Evolutionary conservation across 768 basidiomycete genomes (phyloP).

Genomic region (Albatrellus ellisii): DNA sequence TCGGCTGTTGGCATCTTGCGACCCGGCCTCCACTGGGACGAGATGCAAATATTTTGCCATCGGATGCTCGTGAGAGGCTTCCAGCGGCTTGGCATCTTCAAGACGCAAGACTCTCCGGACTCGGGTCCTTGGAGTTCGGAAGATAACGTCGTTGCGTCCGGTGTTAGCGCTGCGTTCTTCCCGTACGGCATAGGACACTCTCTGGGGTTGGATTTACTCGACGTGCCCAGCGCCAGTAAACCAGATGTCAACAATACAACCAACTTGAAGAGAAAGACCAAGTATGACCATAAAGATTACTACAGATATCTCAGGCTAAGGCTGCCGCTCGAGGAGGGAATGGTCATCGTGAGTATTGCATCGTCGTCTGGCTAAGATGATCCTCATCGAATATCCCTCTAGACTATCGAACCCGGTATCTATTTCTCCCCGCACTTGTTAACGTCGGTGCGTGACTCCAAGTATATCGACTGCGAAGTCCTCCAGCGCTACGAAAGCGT

Average conservation of each 20-base stretch:
- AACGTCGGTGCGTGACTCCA: slow-evolving; percentile 45
- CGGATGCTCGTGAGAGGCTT: slow-evolving; percentile 72
- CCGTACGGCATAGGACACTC: slow-evolving; percentile 91
- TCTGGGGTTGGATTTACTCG: slow-evolving; percentile 90
- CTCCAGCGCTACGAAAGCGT: slow-evolving; percentile 64
- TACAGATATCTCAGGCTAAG: slow-evolving; percentile 75
- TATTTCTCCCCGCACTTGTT: slow-evolving; percentile 79
- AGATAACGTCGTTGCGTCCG: slow-evolving; percentile 61
- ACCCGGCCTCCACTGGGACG: slow-evolving; percentile 86
- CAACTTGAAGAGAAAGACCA: slow-evolving; percentile 27
- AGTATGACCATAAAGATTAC: slow-evolving; percentile 40
- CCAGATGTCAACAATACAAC: slow-evolving; percentile 45
- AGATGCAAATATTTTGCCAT: slow-evolving; percentile 75
- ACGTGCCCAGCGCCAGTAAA: slow-evolving; percentile 74
- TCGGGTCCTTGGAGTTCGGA: slow-evolving; percentile 47
- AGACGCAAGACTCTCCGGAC: slow-evolving; percentile 31
- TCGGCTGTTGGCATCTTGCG: slow-evolving; percentile 54
- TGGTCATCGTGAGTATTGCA: slow-evolving; percentile 64
- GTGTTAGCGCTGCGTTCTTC: slow-evolving; percentile 79
- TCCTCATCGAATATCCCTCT: slow-evolving; percentile 3
- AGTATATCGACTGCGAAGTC: slow-evolving; percentile 55
- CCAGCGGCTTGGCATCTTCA: slow-evolving; percentile 77
- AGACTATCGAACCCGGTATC: slow-evolving; percentile 88
- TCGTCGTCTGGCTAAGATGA: background rate
- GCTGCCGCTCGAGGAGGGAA: slow-evolving; percentile 55